Evolutionary conservation across 352 stramenopile species (phyloP), one percentile per base, ranked within the genome.

Genomic region (Bremia lactucae): DNA sequence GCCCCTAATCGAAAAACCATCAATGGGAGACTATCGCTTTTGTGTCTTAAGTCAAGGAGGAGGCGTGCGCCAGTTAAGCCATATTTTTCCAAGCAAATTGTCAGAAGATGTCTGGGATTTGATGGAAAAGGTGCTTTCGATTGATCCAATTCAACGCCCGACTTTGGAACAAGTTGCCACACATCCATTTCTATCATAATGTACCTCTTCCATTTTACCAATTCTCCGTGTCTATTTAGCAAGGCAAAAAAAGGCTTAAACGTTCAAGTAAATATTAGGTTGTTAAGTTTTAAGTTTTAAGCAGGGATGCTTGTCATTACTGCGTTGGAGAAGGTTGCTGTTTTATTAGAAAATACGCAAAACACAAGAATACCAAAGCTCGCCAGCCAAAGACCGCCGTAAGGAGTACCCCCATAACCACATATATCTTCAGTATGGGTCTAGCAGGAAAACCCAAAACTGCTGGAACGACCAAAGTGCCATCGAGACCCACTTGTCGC

Each of bases 361-460:
- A 77, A 11, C 55, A 71, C 9, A 84, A 36, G 54, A 88, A 82
- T 31, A 70, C 68, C 31, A 90, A 60, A 36, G 78, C 78, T 21
- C 73, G 65, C 74, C 75, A 87, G 37, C 78, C 78, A 21, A 87
- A 83, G 36, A 90, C 31, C 4, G 57, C 31, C 21, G 69, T 59
- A 16, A 84, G 57, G 23, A 90, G 26, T 18, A 65, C 72, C 4
- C 57, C 62, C 23, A 90, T 37, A 10, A 55, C 64, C 46, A 90
- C 31, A 42, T 87, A 55, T 35, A 87, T 73, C 65, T 90, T 90
- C 51, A 78, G 61, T 13, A 90, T 59, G 3, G 66, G 59, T 21
- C 61, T 61, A 10, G 70, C 51, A 0, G 72, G 63, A 0, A 87
- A 33, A 7, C 72, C 65, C 6, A 90, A 50, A 13, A 87, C 57